Base-by-base conservation (phyloP, 306 rosid genomes). In the Cicer chorassanicum region DNA sequence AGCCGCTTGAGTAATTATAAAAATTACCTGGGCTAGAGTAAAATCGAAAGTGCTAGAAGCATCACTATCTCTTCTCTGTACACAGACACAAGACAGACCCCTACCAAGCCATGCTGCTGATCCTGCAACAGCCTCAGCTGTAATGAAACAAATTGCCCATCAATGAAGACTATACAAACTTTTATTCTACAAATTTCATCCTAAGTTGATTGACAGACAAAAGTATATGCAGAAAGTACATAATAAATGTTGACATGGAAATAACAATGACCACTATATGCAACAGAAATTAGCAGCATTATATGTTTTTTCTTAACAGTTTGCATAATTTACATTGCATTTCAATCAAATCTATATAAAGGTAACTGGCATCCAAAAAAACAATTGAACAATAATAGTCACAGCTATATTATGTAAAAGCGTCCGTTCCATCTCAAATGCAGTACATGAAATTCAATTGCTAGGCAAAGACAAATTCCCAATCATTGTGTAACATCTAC, bases 81-180 rank as follows among this genome's bases (percentile, higher is more conserved):
- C 84, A 81, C 84, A 93, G 59, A 94, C 98, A 80, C 98, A 94
- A 84, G 98, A 94, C 82, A 94, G 94, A 51, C 98, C 96, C 83
- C 90, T 85, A 66, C 98, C 98, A 53, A 94, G 97, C 98, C 98
- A 94, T 75, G 98, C 97, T 48, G 96, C 87, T 48, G 98, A 94
- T 77, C 96, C 97, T 70, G 96, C 97, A 77, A 91, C 97, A 84
- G 88, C 88, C 91, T 94, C 98, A 67, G 96, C 98, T 94, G 90
- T 53, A 87, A 81, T 80, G 61, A 76, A 76, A 69, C 64, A 77
- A 68, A 81, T 51, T 67, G 9, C 55, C 62, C 41, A 48, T 53
- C 16, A 60, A 40, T 66, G 55, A 85, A 62, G 65, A 65, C 44
- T 73, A 67, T 57, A 71, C 51, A 21, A 29, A 48, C 15, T 49